phyloP scores from a whole-genome alignment of 2,329 filamentous ascomycete genomes.

The Didymosphaeria variabile region DNA sequence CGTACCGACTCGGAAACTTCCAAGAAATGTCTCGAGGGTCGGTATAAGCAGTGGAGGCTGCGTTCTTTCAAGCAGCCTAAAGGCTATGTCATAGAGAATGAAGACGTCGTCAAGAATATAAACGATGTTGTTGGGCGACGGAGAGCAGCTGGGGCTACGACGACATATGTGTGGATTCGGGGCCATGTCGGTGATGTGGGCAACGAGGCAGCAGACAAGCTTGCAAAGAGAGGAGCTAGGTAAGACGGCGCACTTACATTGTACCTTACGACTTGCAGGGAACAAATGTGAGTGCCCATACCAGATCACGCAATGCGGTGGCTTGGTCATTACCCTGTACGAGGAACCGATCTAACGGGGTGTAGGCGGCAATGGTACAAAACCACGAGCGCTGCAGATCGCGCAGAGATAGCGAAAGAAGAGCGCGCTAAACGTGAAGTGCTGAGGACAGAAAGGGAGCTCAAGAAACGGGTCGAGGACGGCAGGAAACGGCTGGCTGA shows the following conservation, averaged over 20 bases:
- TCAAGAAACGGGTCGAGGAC: background rate
- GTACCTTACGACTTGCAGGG: background rate
- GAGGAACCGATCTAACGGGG: background rate
- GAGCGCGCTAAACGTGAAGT: background rate
- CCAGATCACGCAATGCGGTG: too few relatives aligned
- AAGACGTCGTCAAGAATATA: background rate
- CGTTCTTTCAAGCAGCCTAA: background rate
- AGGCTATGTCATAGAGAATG: background rate
- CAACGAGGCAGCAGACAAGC: conserved; percentile 79
- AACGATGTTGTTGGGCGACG: conserved; percentile 45
- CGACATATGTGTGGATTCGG: conserved; percentile 85
- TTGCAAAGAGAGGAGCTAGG: conserved; percentile 75
- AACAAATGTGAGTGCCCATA: background rate
- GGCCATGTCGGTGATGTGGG: conserved; percentile 76
- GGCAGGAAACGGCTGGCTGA: background rate
- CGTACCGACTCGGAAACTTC: background rate
- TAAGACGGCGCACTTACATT: background rate
- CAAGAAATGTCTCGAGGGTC: background rate
- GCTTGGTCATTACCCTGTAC: background rate
- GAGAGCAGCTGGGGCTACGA: conserved; percentile 59
- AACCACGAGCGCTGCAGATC: background rate
- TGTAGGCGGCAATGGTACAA: background rate
- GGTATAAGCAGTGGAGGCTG: background rate
- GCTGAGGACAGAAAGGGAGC: background rate
- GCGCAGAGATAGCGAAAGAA: background rate